Percentiles rank a stretch among this genome's conserved stretches.
phyloP scores from a whole-genome alignment of 257 asterid species.

The Solanum bukasovii region DNA sequence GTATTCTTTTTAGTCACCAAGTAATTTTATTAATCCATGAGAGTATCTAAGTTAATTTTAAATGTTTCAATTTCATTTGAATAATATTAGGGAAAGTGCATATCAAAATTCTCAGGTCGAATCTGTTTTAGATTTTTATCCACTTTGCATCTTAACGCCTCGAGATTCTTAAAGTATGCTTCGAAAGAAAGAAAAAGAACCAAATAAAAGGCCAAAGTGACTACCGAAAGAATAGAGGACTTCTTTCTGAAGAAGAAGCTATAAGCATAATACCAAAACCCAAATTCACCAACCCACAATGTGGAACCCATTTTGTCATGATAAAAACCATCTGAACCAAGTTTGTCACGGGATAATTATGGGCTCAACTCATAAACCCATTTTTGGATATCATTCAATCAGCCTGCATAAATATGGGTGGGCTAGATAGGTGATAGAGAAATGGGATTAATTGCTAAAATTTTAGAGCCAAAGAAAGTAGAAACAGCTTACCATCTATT shows the following conservation, averaged over 20 bases:
- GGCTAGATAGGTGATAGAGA: neutral
- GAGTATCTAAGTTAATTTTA: neutral
- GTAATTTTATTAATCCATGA: neutral
- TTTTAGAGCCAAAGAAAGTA: neutral
- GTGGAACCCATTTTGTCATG: neutral
- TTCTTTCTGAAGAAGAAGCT: neutral
- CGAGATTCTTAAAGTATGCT: neutral
- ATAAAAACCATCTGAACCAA: neutral
- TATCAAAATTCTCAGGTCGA: neutral
- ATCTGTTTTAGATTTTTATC: neutral
- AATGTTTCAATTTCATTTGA: neutral
- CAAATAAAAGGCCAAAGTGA: neutral
- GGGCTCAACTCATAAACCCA: neutral
- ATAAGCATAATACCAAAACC: neutral
- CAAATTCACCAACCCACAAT: neutral
- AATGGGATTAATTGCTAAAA: neutral
- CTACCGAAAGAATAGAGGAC: neutral
- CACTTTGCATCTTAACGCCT: neutral
- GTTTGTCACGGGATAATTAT: neutral
- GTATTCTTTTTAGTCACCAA: too few relatives aligned
- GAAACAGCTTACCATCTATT: constrained; percentile 6
- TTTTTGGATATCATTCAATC: neutral
- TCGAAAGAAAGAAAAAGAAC: neutral
- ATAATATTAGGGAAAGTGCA: neutral
- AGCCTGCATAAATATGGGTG: neutral